Percentiles rank a stretch among this genome's conserved stretches.
phyloP scores from a whole-genome alignment of 306 rosid species.

The Castanea sativa region DNA sequence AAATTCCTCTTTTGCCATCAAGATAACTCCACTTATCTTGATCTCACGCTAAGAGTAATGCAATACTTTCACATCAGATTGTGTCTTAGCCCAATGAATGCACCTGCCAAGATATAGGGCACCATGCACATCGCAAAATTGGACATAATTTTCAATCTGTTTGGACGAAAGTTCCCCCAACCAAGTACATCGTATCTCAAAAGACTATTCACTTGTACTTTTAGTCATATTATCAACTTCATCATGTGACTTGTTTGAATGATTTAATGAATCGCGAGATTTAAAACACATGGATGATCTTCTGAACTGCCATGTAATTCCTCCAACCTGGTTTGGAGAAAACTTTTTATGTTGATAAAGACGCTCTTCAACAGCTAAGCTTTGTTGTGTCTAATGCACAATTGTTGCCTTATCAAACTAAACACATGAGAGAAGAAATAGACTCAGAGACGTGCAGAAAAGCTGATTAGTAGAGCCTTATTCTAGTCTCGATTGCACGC shows the following conservation, averaged over 20 bases:
- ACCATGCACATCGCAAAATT: slow-evolving; percentile 15
- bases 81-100: background rate
- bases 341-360: background rate
- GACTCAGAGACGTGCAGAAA: background rate
- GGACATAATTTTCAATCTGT: too few relatives aligned
- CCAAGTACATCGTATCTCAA: too few relatives aligned
- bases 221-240: too few relatives aligned
- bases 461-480: slow-evolving; percentile 55
- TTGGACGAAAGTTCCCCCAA: too few relatives aligned
- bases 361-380: background rate
- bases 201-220: too few relatives aligned
- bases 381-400: background rate
- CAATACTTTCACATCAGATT: background rate
- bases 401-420: background rate
- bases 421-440: background rate
- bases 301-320: too few relatives aligned
- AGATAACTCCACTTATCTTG: background rate
- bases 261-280: too few relatives aligned
- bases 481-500: slow-evolving; percentile 56
- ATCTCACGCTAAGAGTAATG: background rate
- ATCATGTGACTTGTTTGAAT: too few relatives aligned
- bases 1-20: background rate
- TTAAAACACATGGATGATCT: too few relatives aligned
- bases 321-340: too few relatives aligned
- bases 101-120: background rate